phyloP scores from a whole-genome alignment of 1,139 yeast species.

The Scheffersomyces parashehatae region DNA sequence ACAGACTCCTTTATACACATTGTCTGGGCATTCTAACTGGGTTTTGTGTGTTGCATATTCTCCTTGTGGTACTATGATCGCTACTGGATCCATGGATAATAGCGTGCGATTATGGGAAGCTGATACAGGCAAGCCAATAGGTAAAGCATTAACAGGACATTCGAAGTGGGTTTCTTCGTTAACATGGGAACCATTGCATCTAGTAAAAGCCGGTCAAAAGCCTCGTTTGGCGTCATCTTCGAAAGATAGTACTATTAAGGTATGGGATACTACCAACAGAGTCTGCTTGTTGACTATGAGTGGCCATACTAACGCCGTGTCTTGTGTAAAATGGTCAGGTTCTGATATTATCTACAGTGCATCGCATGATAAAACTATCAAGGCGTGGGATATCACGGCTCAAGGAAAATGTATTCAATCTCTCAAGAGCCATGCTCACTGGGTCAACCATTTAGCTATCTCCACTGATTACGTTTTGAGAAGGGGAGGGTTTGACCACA shows the following conservation, averaged over 20 bases:
- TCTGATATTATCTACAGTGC: slow-evolving; percentile 81
- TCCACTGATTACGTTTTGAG: slow-evolving; percentile 89
- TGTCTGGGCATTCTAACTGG: slow-evolving; percentile 90
- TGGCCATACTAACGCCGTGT: slow-evolving; percentile 87
- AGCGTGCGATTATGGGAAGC: slow-evolving; percentile 84
- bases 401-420: slow-evolving; percentile 79
- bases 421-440: slow-evolving; percentile 89
- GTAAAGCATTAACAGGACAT: slow-evolving; percentile 79
- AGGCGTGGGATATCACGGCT: slow-evolving; percentile 82
- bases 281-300: slow-evolving; percentile 69
- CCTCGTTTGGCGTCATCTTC: slow-evolving; percentile 87
- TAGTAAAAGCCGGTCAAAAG: slow-evolving; percentile 59
- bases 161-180: slow-evolving; percentile 86
- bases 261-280: slow-evolving; percentile 87
- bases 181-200: slow-evolving; percentile 93
- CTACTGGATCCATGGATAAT: slow-evolving; percentile 96
- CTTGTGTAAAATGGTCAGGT: slow-evolving; percentile 98
- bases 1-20: slow-evolving; percentile 81
- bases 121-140: slow-evolving; percentile 69
- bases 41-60: slow-evolving; percentile 92
- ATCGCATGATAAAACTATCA: slow-evolving; percentile 92
- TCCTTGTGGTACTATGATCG: slow-evolving; percentile 87
- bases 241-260: slow-evolving; percentile 84
- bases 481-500: slow-evolving; percentile 76
- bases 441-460: slow-evolving; percentile 93